These are phyloP conservation scores for Cutaneotrichosporon curvatum DNA, from an alignment of 1,284 basidiomycete genomes.

Conservation along the genomic window DNA sequence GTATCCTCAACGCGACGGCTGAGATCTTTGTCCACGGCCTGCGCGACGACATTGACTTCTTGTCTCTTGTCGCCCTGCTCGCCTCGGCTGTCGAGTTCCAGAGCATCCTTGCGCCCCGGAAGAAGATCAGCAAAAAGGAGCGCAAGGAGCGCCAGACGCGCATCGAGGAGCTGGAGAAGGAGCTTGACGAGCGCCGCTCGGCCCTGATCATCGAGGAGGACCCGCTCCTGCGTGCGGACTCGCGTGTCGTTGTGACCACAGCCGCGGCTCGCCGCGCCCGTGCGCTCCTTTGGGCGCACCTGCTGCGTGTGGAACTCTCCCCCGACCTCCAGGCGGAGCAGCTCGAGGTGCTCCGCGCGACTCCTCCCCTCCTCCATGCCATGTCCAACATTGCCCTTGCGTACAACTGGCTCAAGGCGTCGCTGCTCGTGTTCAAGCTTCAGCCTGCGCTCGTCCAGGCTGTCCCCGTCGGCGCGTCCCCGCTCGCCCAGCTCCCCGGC, in stretches of 20 bases:
- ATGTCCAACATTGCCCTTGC: conserved; percentile 75
- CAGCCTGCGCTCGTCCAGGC: conserved; percentile 83
- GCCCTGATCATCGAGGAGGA: conserved; percentile 35
- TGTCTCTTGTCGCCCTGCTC: conserved; percentile 67
- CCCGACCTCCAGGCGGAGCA: conserved; percentile 61
- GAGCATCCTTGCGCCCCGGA: conserved; percentile 27
- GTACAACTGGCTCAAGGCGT: conserved; percentile 85
- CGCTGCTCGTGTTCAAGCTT: conserved; percentile 70
- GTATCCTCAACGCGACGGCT: conserved; percentile 74
- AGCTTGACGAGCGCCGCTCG: conserved; percentile 52
- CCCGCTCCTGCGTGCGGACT: conserved; percentile 27
- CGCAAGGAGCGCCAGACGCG: conserved; percentile 47
- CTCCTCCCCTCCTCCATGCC: conserved; percentile 69
- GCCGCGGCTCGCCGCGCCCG: conserved; percentile 53
- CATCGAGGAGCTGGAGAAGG: conserved; percentile 56
- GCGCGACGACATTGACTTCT: conserved; percentile 69
- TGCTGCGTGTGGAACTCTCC: conserved; percentile 66
- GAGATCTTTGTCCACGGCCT: conserved; percentile 82
- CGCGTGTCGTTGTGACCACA: conserved; percentile 25
- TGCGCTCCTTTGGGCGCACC: conserved; percentile 75
- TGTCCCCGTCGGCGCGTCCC: conserved; percentile 55
- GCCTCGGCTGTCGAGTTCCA: conserved; percentile 64
- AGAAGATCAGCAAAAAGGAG: conserved; percentile 41
- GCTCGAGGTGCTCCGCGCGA: conserved; percentile 59
- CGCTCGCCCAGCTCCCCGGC: conserved; percentile 68